Evolutionary conservation across 176 grass and related monocot genomes (phyloP), one percentile per base, ranked within the genome.

Genomic region (Dendrocalamus sinicus): DNA sequence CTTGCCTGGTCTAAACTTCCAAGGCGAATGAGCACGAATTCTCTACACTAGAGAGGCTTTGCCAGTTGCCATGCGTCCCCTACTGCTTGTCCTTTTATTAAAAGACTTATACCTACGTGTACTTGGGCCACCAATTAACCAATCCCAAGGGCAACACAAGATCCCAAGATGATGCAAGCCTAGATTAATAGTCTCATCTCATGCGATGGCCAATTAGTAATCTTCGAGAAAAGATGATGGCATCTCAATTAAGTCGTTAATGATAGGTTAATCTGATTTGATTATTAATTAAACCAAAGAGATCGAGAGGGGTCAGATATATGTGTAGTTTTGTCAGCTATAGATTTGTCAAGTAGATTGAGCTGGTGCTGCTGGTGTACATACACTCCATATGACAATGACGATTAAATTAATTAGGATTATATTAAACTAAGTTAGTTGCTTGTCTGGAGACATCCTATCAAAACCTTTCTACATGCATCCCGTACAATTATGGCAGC

Each of bases 141-240:
- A 92, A 75, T 85, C 73, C 78, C 76, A 79, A 50, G 75, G 75
- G 79, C 83, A 92, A 92, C 87, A 89, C 83, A 80, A 67, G 90
- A 92, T 89, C 87, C 90, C 79, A 92, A 89, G 90, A 89, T 86
- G 90, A 92, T 83, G 83, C 83, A 89, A 89, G 79, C 90, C 78
- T 64, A 86, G 79, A 89, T 89, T 86, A 78, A 45, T 79, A 46
- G 79, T 52, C 72, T 52, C 54, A 17, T 19, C 64, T 40, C 72
- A 86, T 77, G 63, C 35, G 76, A 76, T 55, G 32, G 52, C 41
- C 51, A 70, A 81, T 51, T 58, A 72, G 43, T 81, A 28, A 28
- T 72, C 60, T 81, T 81, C 14, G 65, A 76, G 61, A 72, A 78
- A 83, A 70, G 82, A 89, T 84, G 51, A 45, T 70, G 43, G 13